phyloP scores from a whole-genome alignment of 148 eudicot species.

The Nyssa sinensis region DNA sequence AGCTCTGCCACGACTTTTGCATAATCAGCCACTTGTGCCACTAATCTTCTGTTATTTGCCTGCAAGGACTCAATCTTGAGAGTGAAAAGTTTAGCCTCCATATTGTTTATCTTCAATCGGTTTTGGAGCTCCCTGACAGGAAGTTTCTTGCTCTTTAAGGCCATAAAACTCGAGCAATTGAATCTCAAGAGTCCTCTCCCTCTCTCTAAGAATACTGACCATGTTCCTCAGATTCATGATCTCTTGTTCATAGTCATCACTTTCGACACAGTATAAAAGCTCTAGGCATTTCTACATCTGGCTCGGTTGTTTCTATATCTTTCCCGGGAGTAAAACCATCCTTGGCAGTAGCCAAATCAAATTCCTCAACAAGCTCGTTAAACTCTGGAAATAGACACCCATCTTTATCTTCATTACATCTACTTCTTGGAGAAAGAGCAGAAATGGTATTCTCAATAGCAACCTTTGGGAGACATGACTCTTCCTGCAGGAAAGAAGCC shows the following conservation, averaged over 20 bases:
- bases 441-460: constrained; percentile 19
- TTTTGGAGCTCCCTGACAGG: constrained; percentile 60
- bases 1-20: constrained; percentile 51
- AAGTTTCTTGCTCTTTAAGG: constrained; percentile 66
- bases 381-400: constrained; percentile 51
- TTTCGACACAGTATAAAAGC: constrained; percentile 18
- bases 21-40: constrained; percentile 51
- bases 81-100: constrained; percentile 56
- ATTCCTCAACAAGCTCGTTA: constrained; percentile 41
- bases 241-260: constrained; percentile 44
- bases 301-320: constrained; percentile 19
- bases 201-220: constrained; percentile 47
- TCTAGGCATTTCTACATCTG: constrained; percentile 19
- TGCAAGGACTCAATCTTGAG: constrained; percentile 56
- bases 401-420: constrained; percentile 35
- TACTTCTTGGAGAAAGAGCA: constrained; percentile 29
- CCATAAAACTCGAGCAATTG: constrained; percentile 73
- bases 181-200: constrained; percentile 53
- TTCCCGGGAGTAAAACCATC: constrained; percentile 8
- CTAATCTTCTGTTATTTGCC: constrained; percentile 48
- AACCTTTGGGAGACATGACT: constrained; percentile 24
- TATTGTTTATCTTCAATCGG: constrained; percentile 47
- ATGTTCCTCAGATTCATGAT: constrained; percentile 37
- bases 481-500: constrained; percentile 35
- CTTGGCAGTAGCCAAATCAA: constrained; percentile 16